phyloP scores from a whole-genome alignment of 2,329 filamentous ascomycete genomes.

The Cylindrodendrum hubeiense region DNA sequence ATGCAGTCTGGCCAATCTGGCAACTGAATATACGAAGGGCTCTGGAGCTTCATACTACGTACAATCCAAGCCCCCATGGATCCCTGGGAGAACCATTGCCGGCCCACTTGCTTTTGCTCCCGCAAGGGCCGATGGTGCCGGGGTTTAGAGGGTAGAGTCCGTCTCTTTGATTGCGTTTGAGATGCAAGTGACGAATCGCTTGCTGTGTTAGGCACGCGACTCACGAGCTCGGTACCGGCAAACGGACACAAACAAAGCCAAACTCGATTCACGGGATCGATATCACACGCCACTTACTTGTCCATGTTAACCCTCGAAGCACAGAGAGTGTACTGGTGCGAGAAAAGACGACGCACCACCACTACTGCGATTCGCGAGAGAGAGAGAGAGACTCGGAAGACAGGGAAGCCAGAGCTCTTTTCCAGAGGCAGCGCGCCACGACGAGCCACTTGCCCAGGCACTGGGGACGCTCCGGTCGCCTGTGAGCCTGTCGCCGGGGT shows the following conservation, averaged over 20 bases:
- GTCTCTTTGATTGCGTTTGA: conserved; percentile 1
- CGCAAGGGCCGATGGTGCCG: background rate
- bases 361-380: background rate
- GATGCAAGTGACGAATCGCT: background rate
- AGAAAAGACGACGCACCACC: background rate
- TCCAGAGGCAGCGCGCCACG: conserved; percentile 17
- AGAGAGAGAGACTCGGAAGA: background rate
- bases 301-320: background rate
- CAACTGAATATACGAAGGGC: conserved; percentile 4
- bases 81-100: conserved; percentile 10
- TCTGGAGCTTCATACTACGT: background rate
- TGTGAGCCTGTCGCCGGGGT: conserved; percentile 17
- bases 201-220: background rate
- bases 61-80: background rate
- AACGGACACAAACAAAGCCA: background rate
- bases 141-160: conserved; percentile 2
- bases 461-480: conserved; percentile 9
- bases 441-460: conserved; percentile 17
- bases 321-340: too few relatives aligned
- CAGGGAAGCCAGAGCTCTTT: background rate
- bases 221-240: background rate
- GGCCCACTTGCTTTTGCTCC: conserved; percentile 12
- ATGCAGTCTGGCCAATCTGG: conserved; percentile 1
- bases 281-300: background rate
- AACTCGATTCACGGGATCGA: background rate